Conservation (phyloP, 192 early-diverging fungal species). For the Coemansia sp. region DNA sequence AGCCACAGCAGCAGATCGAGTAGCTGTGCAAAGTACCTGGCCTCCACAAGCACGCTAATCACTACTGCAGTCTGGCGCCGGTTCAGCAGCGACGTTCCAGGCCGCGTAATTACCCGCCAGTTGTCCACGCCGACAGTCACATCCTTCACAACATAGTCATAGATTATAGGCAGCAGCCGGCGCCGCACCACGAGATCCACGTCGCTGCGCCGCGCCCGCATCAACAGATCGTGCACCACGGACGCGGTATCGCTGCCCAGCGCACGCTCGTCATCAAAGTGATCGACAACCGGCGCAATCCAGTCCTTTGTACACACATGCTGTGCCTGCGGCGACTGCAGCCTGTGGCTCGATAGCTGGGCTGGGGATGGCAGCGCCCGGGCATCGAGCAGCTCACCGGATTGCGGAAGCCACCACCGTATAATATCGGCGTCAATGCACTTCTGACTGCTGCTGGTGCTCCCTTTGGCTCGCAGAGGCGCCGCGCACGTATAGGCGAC, state of each 20-base stretch:
- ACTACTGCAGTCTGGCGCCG: slow-evolving; percentile 59
- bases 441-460: slow-evolving; percentile 2
- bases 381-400: slow-evolving; percentile 10
- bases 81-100: slow-evolving; percentile 74
- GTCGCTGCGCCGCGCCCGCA: slow-evolving; percentile 12
- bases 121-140: slow-evolving; percentile 60
- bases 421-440: slow-evolving; percentile 8
- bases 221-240: neutral
- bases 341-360: slow-evolving; percentile 6
- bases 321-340: slow-evolving; percentile 12
- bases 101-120: slow-evolving; percentile 76
- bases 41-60: slow-evolving; percentile 13
- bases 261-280: slow-evolving; percentile 11
- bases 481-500: slow-evolving; percentile 19
- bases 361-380: slow-evolving; percentile 10
- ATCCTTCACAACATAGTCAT: slow-evolving; percentile 49
- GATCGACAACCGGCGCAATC: slow-evolving; percentile 31
- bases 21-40: slow-evolving; percentile 13
- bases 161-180: slow-evolving; percentile 39
- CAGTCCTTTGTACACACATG: slow-evolving; percentile 30
- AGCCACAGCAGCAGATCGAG: slow-evolving; percentile 47
- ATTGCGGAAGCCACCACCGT: slow-evolving; percentile 29
- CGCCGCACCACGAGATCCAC: slow-evolving; percentile 23
- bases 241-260: slow-evolving; percentile 7
- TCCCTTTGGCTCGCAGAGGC: slow-evolving; percentile 5